These are phyloP conservation scores for Stagonosporopsis chrysanthemi DNA, from an alignment of 2,329 filamentous ascomycete species.

Conservation along the genomic window DNA sequence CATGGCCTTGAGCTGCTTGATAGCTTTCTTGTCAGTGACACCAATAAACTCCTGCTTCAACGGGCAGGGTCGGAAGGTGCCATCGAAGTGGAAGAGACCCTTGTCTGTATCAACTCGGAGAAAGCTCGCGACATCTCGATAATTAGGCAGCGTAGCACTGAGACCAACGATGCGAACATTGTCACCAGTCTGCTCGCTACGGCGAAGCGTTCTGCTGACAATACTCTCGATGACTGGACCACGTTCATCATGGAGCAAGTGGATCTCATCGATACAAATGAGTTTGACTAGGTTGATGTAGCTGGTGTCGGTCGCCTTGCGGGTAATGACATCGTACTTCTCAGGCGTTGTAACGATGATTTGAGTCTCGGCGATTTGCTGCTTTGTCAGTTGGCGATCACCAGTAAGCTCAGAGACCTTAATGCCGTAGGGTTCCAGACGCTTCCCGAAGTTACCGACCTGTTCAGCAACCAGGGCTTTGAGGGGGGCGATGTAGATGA, in stretches of 20 bases:
- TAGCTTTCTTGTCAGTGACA: slow-evolving; percentile 96
- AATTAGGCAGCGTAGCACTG: slow-evolving; percentile 95
- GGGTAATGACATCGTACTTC: slow-evolving; percentile 98
- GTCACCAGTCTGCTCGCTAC: slow-evolving; percentile 92
- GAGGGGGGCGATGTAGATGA: slow-evolving; percentile 94
- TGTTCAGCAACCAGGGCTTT: slow-evolving; percentile 98
- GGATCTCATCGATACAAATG: slow-evolving; percentile 97
- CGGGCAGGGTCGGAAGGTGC: slow-evolving; percentile 90
- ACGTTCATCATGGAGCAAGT: slow-evolving; percentile 95
- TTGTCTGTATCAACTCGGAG: slow-evolving; percentile 85
- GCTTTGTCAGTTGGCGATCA: slow-evolving; percentile 97
- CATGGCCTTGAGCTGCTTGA: slow-evolving; percentile 99
- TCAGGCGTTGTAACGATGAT: slow-evolving; percentile 98
- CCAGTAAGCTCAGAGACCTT: slow-evolving; percentile 94
- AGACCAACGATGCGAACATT: slow-evolving; percentile 90
- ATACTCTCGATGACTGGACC: slow-evolving; percentile 97
- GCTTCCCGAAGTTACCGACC: slow-evolving; percentile 94
- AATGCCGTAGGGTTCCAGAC: slow-evolving; percentile 89
- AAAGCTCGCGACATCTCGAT: slow-evolving; percentile 94
- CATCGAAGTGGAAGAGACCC: slow-evolving; percentile 95
- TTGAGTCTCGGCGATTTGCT: slow-evolving; percentile 97
- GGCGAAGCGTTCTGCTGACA: slow-evolving; percentile 90
- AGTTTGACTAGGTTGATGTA: slow-evolving; percentile 97
- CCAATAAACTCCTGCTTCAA: slow-evolving; percentile 97
- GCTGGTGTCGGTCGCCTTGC: slow-evolving; percentile 94